Conservation (phyloP, 129 eudicot species). For the Ambrosia artemisiifolia region DNA sequence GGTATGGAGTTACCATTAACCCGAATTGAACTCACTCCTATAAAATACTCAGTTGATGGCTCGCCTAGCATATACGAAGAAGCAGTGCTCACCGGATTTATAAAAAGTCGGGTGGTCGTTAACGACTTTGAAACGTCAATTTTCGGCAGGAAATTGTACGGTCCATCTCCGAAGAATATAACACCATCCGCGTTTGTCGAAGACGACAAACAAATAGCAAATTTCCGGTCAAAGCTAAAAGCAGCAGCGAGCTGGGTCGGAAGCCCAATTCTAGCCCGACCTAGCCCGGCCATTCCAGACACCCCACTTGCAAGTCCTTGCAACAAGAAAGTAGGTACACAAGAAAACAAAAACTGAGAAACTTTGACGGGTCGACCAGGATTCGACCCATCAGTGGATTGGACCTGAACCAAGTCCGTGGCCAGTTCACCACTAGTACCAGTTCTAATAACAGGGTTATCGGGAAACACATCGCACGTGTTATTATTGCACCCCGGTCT, state of each 20-base stretch:
- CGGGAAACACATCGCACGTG: slow-evolving; percentile 44
- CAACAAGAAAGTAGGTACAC: slow-evolving; percentile 38
- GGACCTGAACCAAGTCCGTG: slow-evolving; percentile 39
- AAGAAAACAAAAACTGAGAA: slow-evolving; percentile 38
- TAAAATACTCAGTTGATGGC: slow-evolving; percentile 54
- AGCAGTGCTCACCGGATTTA: slow-evolving; percentile 52
- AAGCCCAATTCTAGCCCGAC: slow-evolving; percentile 37
- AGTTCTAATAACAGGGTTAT: slow-evolving; percentile 39
- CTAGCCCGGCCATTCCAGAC: slow-evolving; percentile 55
- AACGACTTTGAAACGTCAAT: slow-evolving; percentile 35
- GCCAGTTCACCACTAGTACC: slow-evolving; percentile 48
- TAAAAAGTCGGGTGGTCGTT: slow-evolving; percentile 32
- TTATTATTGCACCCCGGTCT: slow-evolving; percentile 63
- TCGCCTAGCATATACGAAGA: slow-evolving; percentile 21
- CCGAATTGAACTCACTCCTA: slow-evolving; percentile 52
- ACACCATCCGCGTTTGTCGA: slow-evolving; percentile 42
- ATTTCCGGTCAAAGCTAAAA: slow-evolving; percentile 46
- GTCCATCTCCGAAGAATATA: slow-evolving; percentile 53
- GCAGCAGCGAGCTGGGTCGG: slow-evolving; percentile 52
- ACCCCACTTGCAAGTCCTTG: slow-evolving; percentile 44
- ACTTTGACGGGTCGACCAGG: slow-evolving; percentile 38
- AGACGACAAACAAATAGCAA: slow-evolving; percentile 52
- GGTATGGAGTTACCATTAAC: slow-evolving; percentile 30
- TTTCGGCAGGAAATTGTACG: slow-evolving; percentile 41
- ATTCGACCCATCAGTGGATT: slow-evolving; percentile 45